A percentile compares a stretch with the other conserved stretches of the same genome.
Conservation (phyloP, 2,329 filamentous ascomycete genomes). For the Annulohypoxylon truncatum region DNA sequence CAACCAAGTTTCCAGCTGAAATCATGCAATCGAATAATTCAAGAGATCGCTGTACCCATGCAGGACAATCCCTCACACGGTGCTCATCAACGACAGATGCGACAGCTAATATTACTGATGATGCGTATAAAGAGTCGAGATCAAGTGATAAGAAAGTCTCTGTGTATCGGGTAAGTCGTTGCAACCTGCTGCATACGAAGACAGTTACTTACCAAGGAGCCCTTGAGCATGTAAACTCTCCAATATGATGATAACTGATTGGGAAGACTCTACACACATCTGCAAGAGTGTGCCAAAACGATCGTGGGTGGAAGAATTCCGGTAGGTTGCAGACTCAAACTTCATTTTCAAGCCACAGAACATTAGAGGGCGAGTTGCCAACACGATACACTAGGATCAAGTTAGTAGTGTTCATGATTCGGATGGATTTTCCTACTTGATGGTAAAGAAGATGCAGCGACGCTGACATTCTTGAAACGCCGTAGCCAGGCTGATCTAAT, state of each 20-base stretch:
- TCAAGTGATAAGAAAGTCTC: background rate
- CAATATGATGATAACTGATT: background rate
- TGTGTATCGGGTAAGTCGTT: background rate
- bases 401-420: background rate
- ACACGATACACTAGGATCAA: background rate
- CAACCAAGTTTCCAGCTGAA: background rate
- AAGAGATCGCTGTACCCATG: background rate
- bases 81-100: background rate
- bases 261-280: constrained; percentile 1
- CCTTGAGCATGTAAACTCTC: background rate
- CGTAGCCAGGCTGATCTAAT: background rate
- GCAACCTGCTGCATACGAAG: background rate
- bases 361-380: background rate
- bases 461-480: background rate
- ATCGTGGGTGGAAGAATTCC: background rate
- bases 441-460: constrained; percentile 7
- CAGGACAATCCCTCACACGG: background rate
- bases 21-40: background rate
- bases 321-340: background rate
- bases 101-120: background rate
- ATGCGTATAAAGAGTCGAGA: background rate
- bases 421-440: background rate
- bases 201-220: background rate
- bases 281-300: background rate
- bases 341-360: background rate